Evolutionary conservation across 106 monocot species (phyloP), one percentile per base, ranked within the genome.

Genomic region (Phalaenopsis aphrodite): DNA sequence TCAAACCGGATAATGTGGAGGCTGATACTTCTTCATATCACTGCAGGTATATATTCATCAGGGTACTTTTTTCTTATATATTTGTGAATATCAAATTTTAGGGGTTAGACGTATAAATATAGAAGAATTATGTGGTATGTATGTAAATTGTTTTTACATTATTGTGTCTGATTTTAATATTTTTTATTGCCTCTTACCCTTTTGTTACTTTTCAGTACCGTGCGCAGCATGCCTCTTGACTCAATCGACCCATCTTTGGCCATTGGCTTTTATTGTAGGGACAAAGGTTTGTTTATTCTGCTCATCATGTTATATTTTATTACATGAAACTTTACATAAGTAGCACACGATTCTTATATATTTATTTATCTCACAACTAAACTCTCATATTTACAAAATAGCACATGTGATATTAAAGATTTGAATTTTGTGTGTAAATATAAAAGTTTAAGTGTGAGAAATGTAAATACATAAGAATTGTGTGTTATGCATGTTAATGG

Each of bases 11-110:
- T 78, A 77, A 92, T 82, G 67, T 88, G 79, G 92, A 91, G 78
- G 90, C 92, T 21, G 98, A 94, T 80, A 92, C 92, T 57, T 89
- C 92, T 75, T 92, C 98, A 24, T 98, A 98, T 79, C 98, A 98
- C 75, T 98, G 94, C 98, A 98, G 94, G 98, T 91, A 66, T 47
- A 48, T 73, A 30, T 56, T 71, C 30, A 52, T 45, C 43, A 78
- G 42, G 56, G 12, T 30, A 15, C 43, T 81, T 30, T 30, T 30
- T 30, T 30, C 30, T 30, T 30, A 30, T 52, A 52, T 52, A 12
- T 52, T 11, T 52, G 10, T 52, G 12, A 52, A 11, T 11, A 11
- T 52, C 2, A 52, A 52, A 52, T 10, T 52, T 52, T 52, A 12
- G 14, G 10, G 0, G 10, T 52, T 11, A 52, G 52, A 61, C n/a